A percentile compares a stretch with the other conserved stretches of the same genome.
Conservation (phyloP, 169 alveolate genomes). For the Theileria sp. region DNA sequence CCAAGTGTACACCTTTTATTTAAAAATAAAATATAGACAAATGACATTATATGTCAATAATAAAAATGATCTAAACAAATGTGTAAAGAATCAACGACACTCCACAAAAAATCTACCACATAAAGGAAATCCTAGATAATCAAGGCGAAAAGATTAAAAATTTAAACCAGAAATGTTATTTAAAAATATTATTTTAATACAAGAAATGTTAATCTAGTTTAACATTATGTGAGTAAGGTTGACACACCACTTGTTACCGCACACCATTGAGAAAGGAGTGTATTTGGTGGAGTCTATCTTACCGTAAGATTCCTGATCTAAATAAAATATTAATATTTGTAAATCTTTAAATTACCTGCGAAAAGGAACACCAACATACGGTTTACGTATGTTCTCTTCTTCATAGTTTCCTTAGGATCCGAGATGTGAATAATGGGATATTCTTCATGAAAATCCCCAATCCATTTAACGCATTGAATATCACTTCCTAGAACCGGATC, state of each 20-base stretch:
- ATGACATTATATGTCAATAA: not conserved
- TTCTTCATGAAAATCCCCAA: constrained; percentile 82
- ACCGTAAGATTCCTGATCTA: constrained; percentile 86
- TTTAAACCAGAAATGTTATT: constrained; percentile 1
- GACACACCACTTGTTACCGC: constrained; percentile 85
- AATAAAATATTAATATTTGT: not conserved
- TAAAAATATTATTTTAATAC: not conserved
- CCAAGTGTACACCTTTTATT: constrained; percentile 7
- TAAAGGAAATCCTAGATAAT: not conserved
- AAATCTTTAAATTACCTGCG: constrained; percentile 71
- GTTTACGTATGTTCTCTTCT: constrained; percentile 83
- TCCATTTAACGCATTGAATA: constrained; percentile 85
- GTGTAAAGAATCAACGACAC: constrained; percentile 21
- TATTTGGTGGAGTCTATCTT: constrained; percentile 82
- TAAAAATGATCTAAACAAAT: not conserved
- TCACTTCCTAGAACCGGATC: constrained; percentile 89
- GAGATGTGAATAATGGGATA: constrained; percentile 83
- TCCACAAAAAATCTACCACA: constrained; percentile 7
- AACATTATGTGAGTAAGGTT: constrained; percentile 82
- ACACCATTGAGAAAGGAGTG: constrained; percentile 85
- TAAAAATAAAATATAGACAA: not conserved
- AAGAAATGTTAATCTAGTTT: not conserved
- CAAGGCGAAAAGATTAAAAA: not conserved
- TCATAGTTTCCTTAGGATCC: constrained; percentile 81
- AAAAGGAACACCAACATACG: constrained; percentile 85